Evolutionary conservation across 2,329 filamentous ascomycete genomes (phyloP).

Genomic region (Arthrobotrys iridis): DNA sequence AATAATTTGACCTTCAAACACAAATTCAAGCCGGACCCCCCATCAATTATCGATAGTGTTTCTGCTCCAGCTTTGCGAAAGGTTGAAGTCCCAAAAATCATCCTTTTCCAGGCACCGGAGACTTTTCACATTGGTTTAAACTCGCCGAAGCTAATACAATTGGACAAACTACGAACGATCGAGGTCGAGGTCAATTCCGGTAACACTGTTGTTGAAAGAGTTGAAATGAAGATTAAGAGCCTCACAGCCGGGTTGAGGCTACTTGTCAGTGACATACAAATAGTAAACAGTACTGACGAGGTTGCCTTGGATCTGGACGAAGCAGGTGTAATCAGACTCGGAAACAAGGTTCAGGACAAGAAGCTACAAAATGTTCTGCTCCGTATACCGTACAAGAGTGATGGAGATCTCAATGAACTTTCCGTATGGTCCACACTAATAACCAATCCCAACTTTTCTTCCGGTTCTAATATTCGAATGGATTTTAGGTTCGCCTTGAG

Average conservation of each 20-base stretch:
- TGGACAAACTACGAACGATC: constrained; percentile 80
- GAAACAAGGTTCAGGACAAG: constrained; percentile 36
- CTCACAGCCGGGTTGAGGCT: constrained; percentile 74
- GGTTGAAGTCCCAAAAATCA: constrained; percentile 71
- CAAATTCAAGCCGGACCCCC: constrained; percentile 48
- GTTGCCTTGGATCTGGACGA: constrained; percentile 48
- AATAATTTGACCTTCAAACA: constrained; percentile 51
- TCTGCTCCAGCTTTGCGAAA: constrained; percentile 54
- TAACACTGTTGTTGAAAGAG: constrained; percentile 73
- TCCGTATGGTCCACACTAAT: constrained; percentile 81
- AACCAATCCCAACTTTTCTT: constrained; percentile 75
- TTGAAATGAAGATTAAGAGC: constrained; percentile 71
- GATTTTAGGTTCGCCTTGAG: constrained; percentile 64
- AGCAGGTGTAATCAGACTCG: constrained; percentile 50
- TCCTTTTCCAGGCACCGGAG: constrained; percentile 76
- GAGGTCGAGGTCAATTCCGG: constrained; percentile 78
- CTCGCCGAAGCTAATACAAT: constrained; percentile 76
- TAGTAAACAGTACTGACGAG: constrained; percentile 64
- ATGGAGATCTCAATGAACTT: constrained; percentile 69
- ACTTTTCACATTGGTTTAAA: constrained; percentile 74
- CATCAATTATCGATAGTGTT: constrained; percentile 8
- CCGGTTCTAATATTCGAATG: constrained; percentile 74
- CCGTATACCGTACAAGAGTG: constrained; percentile 48
- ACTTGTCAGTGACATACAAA: constrained; percentile 69
- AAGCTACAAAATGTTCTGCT: constrained; percentile 59